Evolutionary conservation across 805 yeast genomes (phyloP), one percentile per base, ranked within the genome.

Genomic region (Myxozyma monticola): DNA sequence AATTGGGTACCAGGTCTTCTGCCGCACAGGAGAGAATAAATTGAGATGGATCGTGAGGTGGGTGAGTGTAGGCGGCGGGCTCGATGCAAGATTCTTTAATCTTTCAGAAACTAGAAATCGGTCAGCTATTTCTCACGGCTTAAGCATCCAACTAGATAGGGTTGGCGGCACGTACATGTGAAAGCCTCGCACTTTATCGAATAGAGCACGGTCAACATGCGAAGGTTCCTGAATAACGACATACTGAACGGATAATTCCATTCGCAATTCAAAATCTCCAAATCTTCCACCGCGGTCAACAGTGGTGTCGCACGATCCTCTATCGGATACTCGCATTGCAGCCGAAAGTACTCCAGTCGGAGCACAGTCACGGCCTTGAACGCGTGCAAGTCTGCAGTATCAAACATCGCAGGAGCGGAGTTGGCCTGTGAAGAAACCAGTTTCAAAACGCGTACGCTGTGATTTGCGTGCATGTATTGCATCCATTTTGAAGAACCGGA

Each of bases 401-500:
- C 57, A 26, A 54, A 45, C 17, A 54, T 26, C 14, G 49, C 59
- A 5, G 47, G 53, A 25, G n/a, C 9, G 5, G 42, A 36, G 10
- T 42, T 44, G 4, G 42, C 42, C 44, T 45, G 51, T 21, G 38
- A 29, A 7, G 56, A 51, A 8, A 37, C 20, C 25, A 53, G 39
- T 14, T 26, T 29, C 29, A 53, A 30, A 7, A 28, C 15, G 20
- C 42, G 44, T 15, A 49, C 46, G 25, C 34, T 36, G 12, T 15
- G 10, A 25, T 42, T 40, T 15, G 57, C 54, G 12, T 34, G 33
- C 34, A 54, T 38, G 29, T 54, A 48, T 22, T 44, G 51, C 45
- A 54, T 37, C 56, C 59, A 54, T 34, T 44, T 46, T 6, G 57
- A 47, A n/a, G 59, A 54, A 8, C 59, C 59, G 12, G 59, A 39